Evolutionary conservation across 169 alveolate species (phyloP).

Genomic region (Theileria orientalis): DNA sequence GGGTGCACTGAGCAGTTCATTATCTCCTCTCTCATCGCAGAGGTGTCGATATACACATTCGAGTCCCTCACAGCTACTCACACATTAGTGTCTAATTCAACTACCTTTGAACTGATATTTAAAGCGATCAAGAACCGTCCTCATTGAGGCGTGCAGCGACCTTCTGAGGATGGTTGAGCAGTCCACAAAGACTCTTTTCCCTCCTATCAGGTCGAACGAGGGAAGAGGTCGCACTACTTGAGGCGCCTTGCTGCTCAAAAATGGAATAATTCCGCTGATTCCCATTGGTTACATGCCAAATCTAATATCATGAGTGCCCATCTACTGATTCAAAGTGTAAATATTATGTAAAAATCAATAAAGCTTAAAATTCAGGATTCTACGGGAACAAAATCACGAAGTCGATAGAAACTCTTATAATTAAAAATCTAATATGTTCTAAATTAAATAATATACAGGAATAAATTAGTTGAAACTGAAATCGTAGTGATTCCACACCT

Average conservation of each 20-base stretch:
- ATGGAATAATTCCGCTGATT: constrained; percentile 39
- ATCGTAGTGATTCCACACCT: too few relatives aligned
- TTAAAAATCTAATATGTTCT: too few relatives aligned
- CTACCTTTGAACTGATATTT: not conserved
- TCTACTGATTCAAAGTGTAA: too few relatives aligned
- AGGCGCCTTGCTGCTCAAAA: constrained; percentile 24
- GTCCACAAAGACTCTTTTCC: constrained; percentile 38
- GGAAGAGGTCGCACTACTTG: constrained; percentile 17
- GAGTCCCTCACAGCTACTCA: not conserved
- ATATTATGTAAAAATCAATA: too few relatives aligned
- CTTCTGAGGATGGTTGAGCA: constrained; percentile 44
- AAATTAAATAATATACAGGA: too few relatives aligned
- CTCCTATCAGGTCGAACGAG: constrained; percentile 31
- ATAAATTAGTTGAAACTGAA: too few relatives aligned
- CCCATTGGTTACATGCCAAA: constrained; percentile 34
- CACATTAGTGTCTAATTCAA: not conserved
- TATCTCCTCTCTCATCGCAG: constrained; percentile 31
- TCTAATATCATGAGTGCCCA: too few relatives aligned
- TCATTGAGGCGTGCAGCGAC: constrained; percentile 50
- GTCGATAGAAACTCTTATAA: too few relatives aligned
- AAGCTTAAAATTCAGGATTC: too few relatives aligned
- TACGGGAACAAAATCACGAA: too few relatives aligned
- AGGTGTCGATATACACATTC: too few relatives aligned
- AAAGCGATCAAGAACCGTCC: constrained; percentile 16
- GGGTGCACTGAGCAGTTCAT: constrained; percentile 52